Percentiles rank a stretch among this genome's conserved stretches.
phyloP scores from a whole-genome alignment of 2,329 filamentous ascomycete species.

The Magnaporthales sp. region DNA sequence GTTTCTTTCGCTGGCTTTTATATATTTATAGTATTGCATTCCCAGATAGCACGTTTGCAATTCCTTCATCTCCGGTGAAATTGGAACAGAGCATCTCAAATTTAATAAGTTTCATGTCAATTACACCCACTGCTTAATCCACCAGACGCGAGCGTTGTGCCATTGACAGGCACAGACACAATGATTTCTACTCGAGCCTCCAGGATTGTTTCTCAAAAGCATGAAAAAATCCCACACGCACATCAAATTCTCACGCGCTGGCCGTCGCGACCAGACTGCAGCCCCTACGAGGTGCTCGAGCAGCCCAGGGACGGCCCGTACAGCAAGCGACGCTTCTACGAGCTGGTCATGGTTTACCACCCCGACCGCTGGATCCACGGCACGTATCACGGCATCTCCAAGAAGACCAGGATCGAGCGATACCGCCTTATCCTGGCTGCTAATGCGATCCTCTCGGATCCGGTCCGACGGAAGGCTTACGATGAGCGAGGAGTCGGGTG shows the following conservation, averaged over 20 bases:
- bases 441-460: background rate
- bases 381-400: background rate
- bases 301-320: background rate
- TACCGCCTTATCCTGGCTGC: background rate
- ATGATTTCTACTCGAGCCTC: background rate
- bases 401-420: background rate
- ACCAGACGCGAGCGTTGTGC: background rate
- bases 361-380: background rate
- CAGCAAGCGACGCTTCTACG: background rate
- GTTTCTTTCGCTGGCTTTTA: too few species aligned
- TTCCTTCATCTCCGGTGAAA: too few species aligned
- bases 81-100: background rate
- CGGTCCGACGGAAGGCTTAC: background rate
- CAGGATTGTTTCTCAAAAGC: background rate
- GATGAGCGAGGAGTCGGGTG: background rate
- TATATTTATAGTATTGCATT: too few species aligned
- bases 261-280: background rate
- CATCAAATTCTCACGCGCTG: background rate
- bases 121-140: background rate
- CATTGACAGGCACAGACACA: background rate
- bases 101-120: too few species aligned
- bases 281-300: background rate
- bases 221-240: background rate
- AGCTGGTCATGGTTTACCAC: background rate
- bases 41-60: too few species aligned